A percentile compares a stretch with the other conserved stretches of the same genome.
Evolutionary conservation across 169 alveolate genomes (phyloP).

Genomic region (Eimeria tenella): DNA sequence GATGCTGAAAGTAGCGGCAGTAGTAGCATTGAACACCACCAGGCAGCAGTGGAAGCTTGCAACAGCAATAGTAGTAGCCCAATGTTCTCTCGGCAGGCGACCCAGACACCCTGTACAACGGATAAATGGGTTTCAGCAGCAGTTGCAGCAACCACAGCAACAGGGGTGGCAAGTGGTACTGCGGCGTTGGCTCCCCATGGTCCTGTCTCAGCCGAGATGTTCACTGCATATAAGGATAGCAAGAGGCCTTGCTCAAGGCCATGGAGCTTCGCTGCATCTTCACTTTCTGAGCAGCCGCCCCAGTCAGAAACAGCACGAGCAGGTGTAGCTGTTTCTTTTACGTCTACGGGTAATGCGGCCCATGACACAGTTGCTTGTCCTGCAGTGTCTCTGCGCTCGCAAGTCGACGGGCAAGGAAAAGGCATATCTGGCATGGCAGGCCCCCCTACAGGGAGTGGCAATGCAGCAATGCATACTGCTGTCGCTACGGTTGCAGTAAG

Average conservation of each 20-base stretch:
- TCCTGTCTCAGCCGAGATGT: not conserved
- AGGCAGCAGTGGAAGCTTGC: not conserved
- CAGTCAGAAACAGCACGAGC: not conserved
- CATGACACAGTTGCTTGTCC: not conserved
- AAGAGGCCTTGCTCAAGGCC: constrained; percentile 72
- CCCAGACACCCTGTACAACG: not conserved
- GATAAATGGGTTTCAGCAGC: not conserved
- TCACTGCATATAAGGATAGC: constrained; percentile 14
- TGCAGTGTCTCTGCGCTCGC: not conserved
- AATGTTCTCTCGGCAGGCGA: not conserved
- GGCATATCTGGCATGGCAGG: not conserved
- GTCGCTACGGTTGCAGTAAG: constrained; percentile 7
- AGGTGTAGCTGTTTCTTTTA: constrained; percentile 8
- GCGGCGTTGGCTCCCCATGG: not conserved
- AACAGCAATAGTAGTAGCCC: constrained; percentile 12
- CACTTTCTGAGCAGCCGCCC: not conserved
- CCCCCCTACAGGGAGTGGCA: not conserved
- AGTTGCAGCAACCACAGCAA: not conserved
- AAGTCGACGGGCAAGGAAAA: constrained; percentile 6
- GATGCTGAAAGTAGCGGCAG: not conserved
- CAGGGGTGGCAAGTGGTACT: not conserved
- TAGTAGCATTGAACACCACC: constrained; percentile 41
- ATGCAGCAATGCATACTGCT: not conserved
- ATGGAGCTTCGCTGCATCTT: constrained; percentile 22
- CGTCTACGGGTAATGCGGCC: not conserved